Base-by-base conservation (phyloP, 1,139 yeast species). In the Hyphopichia fennica region DNA sequence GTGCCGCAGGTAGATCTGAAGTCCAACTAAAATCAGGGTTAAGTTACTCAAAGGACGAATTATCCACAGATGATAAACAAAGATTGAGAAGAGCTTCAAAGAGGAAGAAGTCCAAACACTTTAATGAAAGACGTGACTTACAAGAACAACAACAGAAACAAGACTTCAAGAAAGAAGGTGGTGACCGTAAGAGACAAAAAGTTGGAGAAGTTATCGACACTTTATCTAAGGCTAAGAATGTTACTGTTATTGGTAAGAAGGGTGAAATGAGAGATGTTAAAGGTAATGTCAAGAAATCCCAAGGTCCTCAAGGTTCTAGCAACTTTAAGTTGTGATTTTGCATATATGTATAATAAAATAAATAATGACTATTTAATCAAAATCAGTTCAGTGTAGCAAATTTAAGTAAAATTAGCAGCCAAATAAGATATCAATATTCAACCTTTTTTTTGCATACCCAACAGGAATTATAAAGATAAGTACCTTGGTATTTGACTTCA, bases 81-180 rank as follows among this genome's bases (percentile, higher is more conserved):
- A 80, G 96, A 58, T 73, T 89, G 55, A 84, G 96, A 70, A 77
- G 97, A 60, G 86, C 95, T 18, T 80, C 78, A 56, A 91, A 90
- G 79, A 82, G 96, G 62, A 85, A 84, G 75, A 82, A 79, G 65
- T 68, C 87, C 29, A 83, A 82, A 60, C 73, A 69, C 32, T 71
- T 67, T 58, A 64, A 72, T 40, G 70, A 72, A 40, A 65, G 68
- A 48, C 54, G 60, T 45, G 69, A 65, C 37, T 45, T 54, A 32
- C 51, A 49, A 32, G 56, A 54, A 33, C 61, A 52, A 40, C 52
- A 57, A 46, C 57, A 63, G 40, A 58, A 59, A 46, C 53, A 58
- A 46, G 34, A 42, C 8, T 40, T 32, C 38, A 45, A 49, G 22
- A 23, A 50, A 40, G 35, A 39, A 14, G 51, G 50, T 20, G 59